phyloP scores from a whole-genome alignment of 2,329 filamentous ascomycete genomes.

The Lithohypha guttulata region DNA sequence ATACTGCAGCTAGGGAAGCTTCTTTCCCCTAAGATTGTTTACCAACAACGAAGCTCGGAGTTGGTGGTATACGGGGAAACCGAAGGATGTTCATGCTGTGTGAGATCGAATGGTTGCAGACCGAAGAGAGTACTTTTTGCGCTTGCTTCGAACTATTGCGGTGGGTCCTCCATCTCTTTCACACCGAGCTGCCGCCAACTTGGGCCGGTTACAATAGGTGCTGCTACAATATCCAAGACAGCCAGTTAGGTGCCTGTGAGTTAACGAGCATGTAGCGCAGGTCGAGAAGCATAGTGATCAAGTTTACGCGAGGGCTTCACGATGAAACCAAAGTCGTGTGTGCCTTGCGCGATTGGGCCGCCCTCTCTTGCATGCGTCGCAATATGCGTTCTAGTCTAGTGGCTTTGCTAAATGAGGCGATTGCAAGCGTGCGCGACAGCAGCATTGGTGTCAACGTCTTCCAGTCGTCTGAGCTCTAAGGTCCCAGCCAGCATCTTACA shows the following conservation, averaged over 20 bases:
- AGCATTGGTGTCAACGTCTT: neutral
- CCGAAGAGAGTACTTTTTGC: constrained; percentile 1
- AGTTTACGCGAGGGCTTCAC: neutral
- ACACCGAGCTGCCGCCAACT: constrained; percentile 1
- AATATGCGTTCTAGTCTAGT: neutral
- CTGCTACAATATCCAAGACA: neutral
- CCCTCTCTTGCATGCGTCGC: neutral
- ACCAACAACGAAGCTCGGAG: constrained; percentile 4
- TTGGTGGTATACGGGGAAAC: neutral
- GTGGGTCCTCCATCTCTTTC: neutral
- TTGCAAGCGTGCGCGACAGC: too few relatives aligned
- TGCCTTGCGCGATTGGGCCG: neutral
- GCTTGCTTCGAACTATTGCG: neutral
- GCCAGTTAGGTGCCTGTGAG: neutral
- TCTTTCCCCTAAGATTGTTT: too few relatives aligned
- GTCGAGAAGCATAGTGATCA: constrained; percentile 1
- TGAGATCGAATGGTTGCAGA: neutral
- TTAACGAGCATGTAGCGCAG: neutral
- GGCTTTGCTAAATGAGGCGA: neutral
- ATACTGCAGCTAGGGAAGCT: too few relatives aligned
- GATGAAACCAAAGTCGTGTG: constrained; percentile 1
- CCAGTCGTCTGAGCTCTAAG: neutral
- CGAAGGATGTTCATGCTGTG: neutral
- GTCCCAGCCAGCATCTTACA: neutral
- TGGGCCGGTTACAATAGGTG: neutral